A percentile compares a stretch with the other conserved stretches of the same genome.
Evolutionary conservation across 139 green algal species (phyloP).

Genomic region (Diplosphaera chodatii): DNA sequence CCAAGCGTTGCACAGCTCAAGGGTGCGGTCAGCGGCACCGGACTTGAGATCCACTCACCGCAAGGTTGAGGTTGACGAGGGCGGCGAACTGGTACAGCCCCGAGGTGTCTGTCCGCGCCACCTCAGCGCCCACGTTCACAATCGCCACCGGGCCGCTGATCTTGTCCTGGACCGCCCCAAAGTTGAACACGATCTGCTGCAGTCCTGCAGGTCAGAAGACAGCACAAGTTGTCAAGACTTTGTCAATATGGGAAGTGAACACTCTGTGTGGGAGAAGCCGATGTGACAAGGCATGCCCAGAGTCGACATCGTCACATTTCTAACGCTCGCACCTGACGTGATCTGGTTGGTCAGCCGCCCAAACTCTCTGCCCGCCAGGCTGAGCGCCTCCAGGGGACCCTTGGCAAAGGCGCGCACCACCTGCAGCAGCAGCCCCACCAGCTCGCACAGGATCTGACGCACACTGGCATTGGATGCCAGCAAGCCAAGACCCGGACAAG

Average conservation of each 20-base stretch:
- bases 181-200: constrained; percentile 70
- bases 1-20: too few species aligned
- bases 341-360: constrained; percentile 27
- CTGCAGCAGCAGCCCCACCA: too few species aligned
- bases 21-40: too few species aligned
- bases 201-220: constrained; percentile 40
- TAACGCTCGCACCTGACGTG: background rate
- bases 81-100: constrained; percentile 90
- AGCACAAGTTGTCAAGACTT: too few species aligned
- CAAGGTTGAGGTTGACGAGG: constrained; percentile 98
- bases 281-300: background rate
- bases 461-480: too few species aligned
- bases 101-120: constrained; percentile 59
- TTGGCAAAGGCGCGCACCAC: constrained; percentile 6
- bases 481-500: too few species aligned
- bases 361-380: constrained; percentile 41
- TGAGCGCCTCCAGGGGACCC: background rate
- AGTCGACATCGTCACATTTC: constrained; percentile 26
- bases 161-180: constrained; percentile 37
- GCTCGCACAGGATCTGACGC: too few species aligned
- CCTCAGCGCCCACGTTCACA: constrained; percentile 81
- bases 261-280: too few species aligned
- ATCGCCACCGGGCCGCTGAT: constrained; percentile 93
- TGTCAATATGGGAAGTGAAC: too few species aligned
- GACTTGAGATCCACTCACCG: constrained; percentile 8